A percentile compares a stretch with the other conserved stretches of the same genome.
These are phyloP conservation scores for Emericellopsis atlantica DNA, from an alignment of 2,329 filamentous ascomycete genomes.

Conservation along the genomic window DNA sequence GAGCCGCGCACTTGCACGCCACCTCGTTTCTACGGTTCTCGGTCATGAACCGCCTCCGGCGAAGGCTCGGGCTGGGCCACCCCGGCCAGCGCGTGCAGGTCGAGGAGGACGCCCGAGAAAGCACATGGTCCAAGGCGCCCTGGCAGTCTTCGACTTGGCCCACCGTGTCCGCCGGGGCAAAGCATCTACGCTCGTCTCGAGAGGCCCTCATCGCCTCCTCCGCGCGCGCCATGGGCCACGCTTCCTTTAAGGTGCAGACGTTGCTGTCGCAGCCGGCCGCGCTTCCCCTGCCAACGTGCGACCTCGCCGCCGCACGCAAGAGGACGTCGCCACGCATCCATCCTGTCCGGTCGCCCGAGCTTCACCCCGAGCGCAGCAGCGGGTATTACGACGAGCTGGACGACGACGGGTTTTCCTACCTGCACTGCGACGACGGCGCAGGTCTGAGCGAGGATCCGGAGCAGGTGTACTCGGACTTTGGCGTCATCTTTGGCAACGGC, in stretches of 20 bases:
- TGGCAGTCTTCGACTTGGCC: slow-evolving; percentile 11
- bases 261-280: slow-evolving; percentile 13
- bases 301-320: slow-evolving; percentile 11
- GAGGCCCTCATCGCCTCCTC: background rate
- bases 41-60: slow-evolving; percentile 48
- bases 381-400: slow-evolving; percentile 17
- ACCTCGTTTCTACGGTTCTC: slow-evolving; percentile 50
- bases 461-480: slow-evolving; percentile 42
- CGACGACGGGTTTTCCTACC: slow-evolving; percentile 36
- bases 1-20: slow-evolving; percentile 30
- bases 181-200: background rate
- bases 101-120: slow-evolving; percentile 8
- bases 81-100: slow-evolving; percentile 2
- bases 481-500: slow-evolving; percentile 26
- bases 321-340: slow-evolving; percentile 16
- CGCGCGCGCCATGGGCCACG: slow-evolving; percentile 7
- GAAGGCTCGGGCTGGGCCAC: slow-evolving; percentile 21
- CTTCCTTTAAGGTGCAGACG: slow-evolving; percentile 5
- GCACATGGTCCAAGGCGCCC: slow-evolving; percentile 6
- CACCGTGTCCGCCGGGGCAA: slow-evolving; percentile 5
- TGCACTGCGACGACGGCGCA: slow-evolving; percentile 22
- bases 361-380: slow-evolving; percentile 10
- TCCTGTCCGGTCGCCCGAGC: slow-evolving; percentile 20
- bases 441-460: slow-evolving; percentile 25
- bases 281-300: slow-evolving; percentile 13